Base-by-base conservation (phyloP, 2,329 filamentous ascomycete species). In the Sporothrix euskadiensis region DNA sequence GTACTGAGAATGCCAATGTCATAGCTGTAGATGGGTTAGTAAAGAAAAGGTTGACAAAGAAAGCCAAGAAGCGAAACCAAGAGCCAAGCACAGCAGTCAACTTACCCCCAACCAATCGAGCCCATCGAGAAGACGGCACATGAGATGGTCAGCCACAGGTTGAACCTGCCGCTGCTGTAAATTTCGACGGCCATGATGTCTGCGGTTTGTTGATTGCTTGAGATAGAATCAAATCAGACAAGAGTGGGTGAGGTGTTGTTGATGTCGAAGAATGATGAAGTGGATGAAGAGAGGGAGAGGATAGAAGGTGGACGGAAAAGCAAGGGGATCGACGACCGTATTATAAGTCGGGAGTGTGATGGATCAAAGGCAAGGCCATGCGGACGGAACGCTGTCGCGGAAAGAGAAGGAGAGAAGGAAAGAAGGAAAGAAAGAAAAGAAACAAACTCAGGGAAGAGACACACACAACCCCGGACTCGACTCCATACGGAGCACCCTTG, bases 1-100 rank as follows among this genome's bases (percentile, higher is more conserved):
- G 76, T 76, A 72, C 77, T 77, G 56, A 75, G 74, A 52, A 75
- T 75, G 54, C 74, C 74, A 41, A 75, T 75, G n/a, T 75, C 74
- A 19, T 75, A 75, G 41, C 74, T 73, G 52, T 3, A 10, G 52
- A 30, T 56, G 22, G 61, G 57, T 71, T 65, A 73, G 66, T 16
- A 22, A 16, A n/a, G 12, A 1, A 19, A 12, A 65, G 14, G 19
- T 4, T 26, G 26, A 26, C 26, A 26, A 26, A 26, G 7, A 63
- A 39, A 22, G 19, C n/a, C 1, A 16, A 41, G 12, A 30, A 22
- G 39, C 9, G 39, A 30, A 22, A 16, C 10, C 41, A 49, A 68
- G 63, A 68, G 26, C 22, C n/a, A 68, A 56, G 65, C 19, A 19
- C 41, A 0, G 1, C 16, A 30, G 44, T 44, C 30, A 1, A 57